Conservation (phyloP, 176 grass and related monocot genomes). For the Tuctoria greenei region DNA sequence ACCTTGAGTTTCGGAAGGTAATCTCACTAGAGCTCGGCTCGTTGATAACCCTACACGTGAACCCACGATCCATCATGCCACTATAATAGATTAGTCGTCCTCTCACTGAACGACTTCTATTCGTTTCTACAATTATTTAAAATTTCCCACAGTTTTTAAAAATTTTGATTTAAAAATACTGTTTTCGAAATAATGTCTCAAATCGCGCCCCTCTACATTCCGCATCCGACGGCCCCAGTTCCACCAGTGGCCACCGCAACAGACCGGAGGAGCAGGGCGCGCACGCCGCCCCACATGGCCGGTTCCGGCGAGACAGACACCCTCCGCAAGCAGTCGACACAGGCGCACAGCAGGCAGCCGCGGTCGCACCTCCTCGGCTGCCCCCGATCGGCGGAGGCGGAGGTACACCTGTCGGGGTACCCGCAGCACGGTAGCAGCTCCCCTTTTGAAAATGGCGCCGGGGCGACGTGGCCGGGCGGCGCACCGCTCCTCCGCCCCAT, state of each 20-base stretch:
- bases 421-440: conserved; percentile 35
- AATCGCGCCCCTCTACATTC: too few relatives aligned
- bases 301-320: conserved; percentile 36
- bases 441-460: conserved; percentile 35
- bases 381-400: conserved; percentile 32
- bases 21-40: too few relatives aligned
- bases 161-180: too few relatives aligned
- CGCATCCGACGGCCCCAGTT: neutral
- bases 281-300: conserved; percentile 33
- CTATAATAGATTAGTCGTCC: too few relatives aligned
- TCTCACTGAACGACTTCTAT: too few relatives aligned
- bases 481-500: conserved; percentile 45
- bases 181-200: too few relatives aligned
- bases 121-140: too few relatives aligned
- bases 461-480: conserved; percentile 48
- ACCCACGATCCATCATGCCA: too few relatives aligned
- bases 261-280: neutral
- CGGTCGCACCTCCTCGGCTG: neutral
- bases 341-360: neutral
- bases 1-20: too few relatives aligned
- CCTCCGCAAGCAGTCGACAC: neutral
- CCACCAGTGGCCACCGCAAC: neutral
- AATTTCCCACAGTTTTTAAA: too few relatives aligned
- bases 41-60: too few relatives aligned
- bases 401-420: conserved; percentile 45